A percentile compares a stretch with the other conserved stretches of the same genome.
Conservation (phyloP, 441 rosid genomes). For the Melastoma candidum region DNA sequence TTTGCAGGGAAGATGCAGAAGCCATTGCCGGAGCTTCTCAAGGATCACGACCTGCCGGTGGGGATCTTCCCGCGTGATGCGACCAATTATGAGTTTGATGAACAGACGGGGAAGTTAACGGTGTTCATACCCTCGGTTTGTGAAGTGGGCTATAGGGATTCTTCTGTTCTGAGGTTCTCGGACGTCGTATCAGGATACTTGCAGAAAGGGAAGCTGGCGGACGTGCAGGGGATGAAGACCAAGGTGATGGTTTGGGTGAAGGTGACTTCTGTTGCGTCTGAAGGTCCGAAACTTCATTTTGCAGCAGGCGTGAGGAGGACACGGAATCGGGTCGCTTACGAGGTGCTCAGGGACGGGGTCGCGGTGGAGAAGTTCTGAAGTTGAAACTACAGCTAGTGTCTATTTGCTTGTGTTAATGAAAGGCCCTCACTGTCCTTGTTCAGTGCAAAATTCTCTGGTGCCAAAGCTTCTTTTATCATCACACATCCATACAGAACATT, state of each 20-base stretch:
- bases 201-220: conserved; percentile 73
- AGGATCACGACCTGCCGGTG: conserved; percentile 63
- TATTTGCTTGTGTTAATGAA: conserved; percentile 2
- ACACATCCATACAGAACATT: neutral
- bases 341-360: conserved; percentile 68
- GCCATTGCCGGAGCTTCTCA: conserved; percentile 72
- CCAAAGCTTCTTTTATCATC: no score
- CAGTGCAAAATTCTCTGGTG: no score
- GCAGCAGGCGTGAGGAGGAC: conserved; percentile 65
- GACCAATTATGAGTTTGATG: conserved; percentile 85
- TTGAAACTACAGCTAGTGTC: conserved; percentile 4
- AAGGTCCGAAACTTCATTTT: conserved; percentile 61
- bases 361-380: conserved; percentile 60
- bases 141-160: conserved; percentile 86
- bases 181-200: conserved; percentile 55
- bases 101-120: conserved; percentile 57
- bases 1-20: conserved; percentile 87
- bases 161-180: conserved; percentile 63
- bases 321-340: conserved; percentile 61
- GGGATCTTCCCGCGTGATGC: conserved; percentile 95
- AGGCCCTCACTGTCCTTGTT: conserved; percentile 13
- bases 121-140: conserved; percentile 64
- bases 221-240: conserved; percentile 82
- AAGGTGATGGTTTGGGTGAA: conserved; percentile 87
- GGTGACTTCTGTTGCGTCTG: conserved; percentile 56